These are phyloP conservation scores for Hyphodiscus hymeniophilus DNA, from an alignment of 495 filamentous ascomycete genomes.

Conservation along the genomic window DNA sequence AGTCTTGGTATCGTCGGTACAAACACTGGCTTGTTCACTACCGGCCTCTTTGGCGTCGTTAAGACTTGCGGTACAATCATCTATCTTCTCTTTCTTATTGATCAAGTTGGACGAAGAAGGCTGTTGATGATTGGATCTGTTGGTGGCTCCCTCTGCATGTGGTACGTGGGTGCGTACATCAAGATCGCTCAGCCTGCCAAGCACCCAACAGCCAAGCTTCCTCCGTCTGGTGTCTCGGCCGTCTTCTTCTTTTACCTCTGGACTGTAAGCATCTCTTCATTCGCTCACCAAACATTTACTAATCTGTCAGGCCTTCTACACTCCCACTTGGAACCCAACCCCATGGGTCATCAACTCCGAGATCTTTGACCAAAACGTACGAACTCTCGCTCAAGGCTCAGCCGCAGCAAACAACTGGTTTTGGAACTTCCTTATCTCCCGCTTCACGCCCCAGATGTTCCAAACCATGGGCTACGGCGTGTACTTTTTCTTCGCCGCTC, in stretches of 20 bases:
- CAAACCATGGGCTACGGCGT: constrained; percentile 60
- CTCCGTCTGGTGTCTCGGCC: constrained; percentile 54
- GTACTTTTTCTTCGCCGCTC: constrained; percentile 69
- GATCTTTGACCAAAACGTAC: constrained; percentile 54
- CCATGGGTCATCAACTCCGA: constrained; percentile 57
- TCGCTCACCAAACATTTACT: neutral
- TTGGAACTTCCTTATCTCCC: constrained; percentile 65
- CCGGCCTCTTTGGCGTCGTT: constrained; percentile 55
- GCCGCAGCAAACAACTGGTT: constrained; percentile 68
- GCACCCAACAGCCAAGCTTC: constrained; percentile 32
- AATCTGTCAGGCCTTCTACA: constrained; percentile 49
- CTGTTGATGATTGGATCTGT: constrained; percentile 39
- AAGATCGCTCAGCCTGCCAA: constrained; percentile 42
- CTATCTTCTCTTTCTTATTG: constrained; percentile 63
- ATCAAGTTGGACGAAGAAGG: constrained; percentile 54
- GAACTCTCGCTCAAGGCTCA: constrained; percentile 59
- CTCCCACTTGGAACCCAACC: constrained; percentile 67
- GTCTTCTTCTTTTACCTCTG: constrained; percentile 78
- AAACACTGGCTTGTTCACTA: constrained; percentile 46
- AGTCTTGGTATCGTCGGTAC: constrained; percentile 46
- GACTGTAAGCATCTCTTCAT: constrained; percentile 33
- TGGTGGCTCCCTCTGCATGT: constrained; percentile 49
- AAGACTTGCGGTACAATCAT: constrained; percentile 42
- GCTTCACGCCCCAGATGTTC: constrained; percentile 74
- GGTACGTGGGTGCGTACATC: constrained; percentile 46